Evolutionary conservation across 2,329 filamentous ascomycete species (phyloP), one percentile per base, ranked within the genome.

Genomic region (Pezicula neosporulosa): DNA sequence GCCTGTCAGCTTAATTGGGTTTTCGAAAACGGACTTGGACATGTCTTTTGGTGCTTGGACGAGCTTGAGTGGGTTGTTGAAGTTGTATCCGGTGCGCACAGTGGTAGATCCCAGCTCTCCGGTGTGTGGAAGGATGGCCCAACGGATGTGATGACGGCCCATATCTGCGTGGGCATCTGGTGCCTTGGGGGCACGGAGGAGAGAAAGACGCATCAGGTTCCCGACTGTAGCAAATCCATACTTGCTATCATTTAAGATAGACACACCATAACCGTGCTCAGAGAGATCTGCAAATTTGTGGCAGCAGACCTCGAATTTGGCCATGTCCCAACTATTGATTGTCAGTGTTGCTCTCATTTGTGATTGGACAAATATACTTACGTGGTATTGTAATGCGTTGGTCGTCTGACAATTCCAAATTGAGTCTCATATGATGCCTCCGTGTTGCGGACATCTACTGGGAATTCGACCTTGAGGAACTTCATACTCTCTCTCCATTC

Each of bases 401-500:
- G 93, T 28, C 94, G 83, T 60, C 84, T 84, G 56, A 94, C 86
- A 60, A 97, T 83, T 60, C 93, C 93, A 65, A 90, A 97, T 63
- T 96, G 92, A 7, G 90, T 96, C 70, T 99, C 94, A 68, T 99
- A 99, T 12, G 85, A 89, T 30, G 94, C 94, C 70, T 97, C 91
- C 0, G 87, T 96, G 70, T 93, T 97, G 60, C 85, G 82, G 56
- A 97, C 80, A 63, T 95, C 87, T 56, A 97, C 92, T 0, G 94
- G 93, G 72, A 99, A 99, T 68, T 99, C 94, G 47, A 97, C 93
- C 77, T 99, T 99, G 65, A 99, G 81, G 77, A 97, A 97, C 67
- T 94, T 96, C 87, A 94, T 97, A 12, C 84, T 90, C 70, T 99
- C 94, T 60, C 87, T 88, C 94, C 94, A 99, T 66, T 97, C 90